Conservation (phyloP, 371 early-diverging fungal genomes). For the Zopfochytrium polystomum region DNA sequence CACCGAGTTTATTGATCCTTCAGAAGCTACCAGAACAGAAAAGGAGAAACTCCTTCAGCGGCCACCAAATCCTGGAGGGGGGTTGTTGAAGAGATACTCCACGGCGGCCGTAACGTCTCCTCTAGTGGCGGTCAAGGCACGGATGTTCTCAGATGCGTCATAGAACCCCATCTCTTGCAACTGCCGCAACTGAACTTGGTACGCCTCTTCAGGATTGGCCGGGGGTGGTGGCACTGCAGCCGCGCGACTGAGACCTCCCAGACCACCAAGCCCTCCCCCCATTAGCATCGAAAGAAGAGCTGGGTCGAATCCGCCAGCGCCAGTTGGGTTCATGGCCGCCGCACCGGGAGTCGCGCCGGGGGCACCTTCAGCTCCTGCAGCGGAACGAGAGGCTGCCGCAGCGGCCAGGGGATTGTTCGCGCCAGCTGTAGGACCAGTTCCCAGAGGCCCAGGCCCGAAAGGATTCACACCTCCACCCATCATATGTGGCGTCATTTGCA, state of each 20-base stretch:
- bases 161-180: conserved; percentile 96
- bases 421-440: conserved; percentile 5
- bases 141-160: conserved; percentile 84
- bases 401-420: conserved; percentile 30
- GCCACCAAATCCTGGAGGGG: conserved; percentile 26
- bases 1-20: too few species aligned
- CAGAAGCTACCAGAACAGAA: too few species aligned
- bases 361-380: conserved; percentile 41
- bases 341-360: conserved; percentile 14
- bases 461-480: conserved; percentile 66
- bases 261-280: conserved; percentile 20
- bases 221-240: conserved; percentile 56
- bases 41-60: background rate
- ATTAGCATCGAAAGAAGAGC: conserved; percentile 43
- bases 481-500: conserved; percentile 63
- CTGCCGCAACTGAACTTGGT: conserved; percentile 84
- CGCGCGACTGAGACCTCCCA: conserved; percentile 20
- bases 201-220: conserved; percentile 80
- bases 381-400: conserved; percentile 37
- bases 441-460: conserved; percentile 56
- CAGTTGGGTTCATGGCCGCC: conserved; percentile 42
- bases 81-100: conserved; percentile 70
- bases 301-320: conserved; percentile 44
- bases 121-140: conserved; percentile 76
- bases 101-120: conserved; percentile 94